phyloP scores from a whole-genome alignment of 1,139 yeast genomes.

The Zygosaccharomyces pseudobailii region DNA sequence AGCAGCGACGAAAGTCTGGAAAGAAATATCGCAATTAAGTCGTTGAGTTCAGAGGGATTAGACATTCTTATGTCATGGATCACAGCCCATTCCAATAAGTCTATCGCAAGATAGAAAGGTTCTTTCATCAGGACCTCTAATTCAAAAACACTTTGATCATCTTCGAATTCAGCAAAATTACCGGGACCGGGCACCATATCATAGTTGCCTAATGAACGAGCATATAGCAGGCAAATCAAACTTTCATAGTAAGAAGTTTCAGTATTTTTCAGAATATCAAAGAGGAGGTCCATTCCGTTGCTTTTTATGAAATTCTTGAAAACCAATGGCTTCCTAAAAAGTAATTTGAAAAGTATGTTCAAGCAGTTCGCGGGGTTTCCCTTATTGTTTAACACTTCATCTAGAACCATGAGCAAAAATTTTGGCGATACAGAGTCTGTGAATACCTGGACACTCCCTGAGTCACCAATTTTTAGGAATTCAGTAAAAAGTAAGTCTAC shows the following conservation, averaged over 20 bases:
- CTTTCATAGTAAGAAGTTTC: conserved; percentile 32
- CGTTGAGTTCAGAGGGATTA: conserved; percentile 20
- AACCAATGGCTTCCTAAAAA: conserved; percentile 46
- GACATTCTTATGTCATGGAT: conserved; percentile 30
- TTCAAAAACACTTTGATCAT: background rate
- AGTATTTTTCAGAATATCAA: conserved; percentile 36
- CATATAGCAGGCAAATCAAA: conserved; percentile 22
- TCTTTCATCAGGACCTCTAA: conserved; percentile 15
- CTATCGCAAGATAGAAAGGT: conserved; percentile 29
- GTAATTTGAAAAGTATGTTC: conserved; percentile 46
- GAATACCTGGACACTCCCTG: conserved; percentile 30
- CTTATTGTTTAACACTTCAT: conserved; percentile 34
- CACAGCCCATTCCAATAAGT: conserved; percentile 36
- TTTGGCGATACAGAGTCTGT: conserved; percentile 58
- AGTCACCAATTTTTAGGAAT: conserved; percentile 12
- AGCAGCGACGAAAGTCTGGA: conserved; percentile 14
- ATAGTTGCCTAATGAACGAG: conserved; percentile 13
- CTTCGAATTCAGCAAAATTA: conserved; percentile 20
- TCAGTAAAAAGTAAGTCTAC: conserved; percentile 14
- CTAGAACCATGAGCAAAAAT: conserved; percentile 58
- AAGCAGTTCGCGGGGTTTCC: conserved; percentile 46
- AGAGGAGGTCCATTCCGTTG: conserved; percentile 53
- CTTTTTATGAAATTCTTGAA: conserved; percentile 47
- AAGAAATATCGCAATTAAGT: conserved; percentile 19
- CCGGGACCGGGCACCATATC: conserved; percentile 7